Conservation (phyloP, 768 basidiomycete genomes). For the Fistulinella prunicolor region DNA sequence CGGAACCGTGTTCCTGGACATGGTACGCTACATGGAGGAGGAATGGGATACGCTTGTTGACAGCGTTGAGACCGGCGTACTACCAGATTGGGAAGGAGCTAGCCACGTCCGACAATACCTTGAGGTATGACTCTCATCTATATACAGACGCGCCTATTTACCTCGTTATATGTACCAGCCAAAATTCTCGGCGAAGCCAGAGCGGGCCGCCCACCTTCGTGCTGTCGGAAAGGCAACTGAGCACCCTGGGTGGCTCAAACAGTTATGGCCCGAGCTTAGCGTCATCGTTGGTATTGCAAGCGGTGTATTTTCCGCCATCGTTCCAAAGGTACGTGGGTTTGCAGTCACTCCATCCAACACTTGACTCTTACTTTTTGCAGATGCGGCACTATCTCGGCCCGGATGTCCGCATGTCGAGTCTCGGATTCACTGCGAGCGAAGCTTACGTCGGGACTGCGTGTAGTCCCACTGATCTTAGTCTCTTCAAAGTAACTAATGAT, state of each 20-base stretch:
- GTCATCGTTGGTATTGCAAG: conserved; percentile 18
- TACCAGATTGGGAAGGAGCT: conserved; percentile 20
- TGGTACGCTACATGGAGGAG: conserved; percentile 21
- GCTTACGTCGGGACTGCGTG: too few relatives aligned
- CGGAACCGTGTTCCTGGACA: conserved; percentile 19
- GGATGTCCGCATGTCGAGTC: too few relatives aligned
- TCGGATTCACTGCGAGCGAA: too few relatives aligned
- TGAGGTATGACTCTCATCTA: conserved; percentile 3
- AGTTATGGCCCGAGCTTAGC: too few relatives aligned
- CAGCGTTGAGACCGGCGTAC: conserved; percentile 11
- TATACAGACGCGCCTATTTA: not conserved
- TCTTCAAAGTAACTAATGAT: too few relatives aligned
- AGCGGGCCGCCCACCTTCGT: conserved; percentile 16
- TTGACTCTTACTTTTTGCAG: too few relatives aligned
- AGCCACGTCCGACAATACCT: conserved; percentile 15
- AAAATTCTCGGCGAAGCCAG: conserved; percentile 10
- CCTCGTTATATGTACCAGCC: conserved; percentile 1
- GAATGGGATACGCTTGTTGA: conserved; percentile 18
- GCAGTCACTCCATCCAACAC: too few relatives aligned
- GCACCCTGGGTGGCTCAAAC: conserved; percentile 16
- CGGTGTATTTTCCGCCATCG: conserved; percentile 11
- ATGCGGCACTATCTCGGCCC: too few relatives aligned
- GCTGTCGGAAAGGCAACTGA: conserved; percentile 11
- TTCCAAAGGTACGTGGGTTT: conserved; percentile 22
- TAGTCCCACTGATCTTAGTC: too few relatives aligned